Base-by-base conservation (phyloP, 208 protist species). In the Leishmania lainsoni region DNA sequence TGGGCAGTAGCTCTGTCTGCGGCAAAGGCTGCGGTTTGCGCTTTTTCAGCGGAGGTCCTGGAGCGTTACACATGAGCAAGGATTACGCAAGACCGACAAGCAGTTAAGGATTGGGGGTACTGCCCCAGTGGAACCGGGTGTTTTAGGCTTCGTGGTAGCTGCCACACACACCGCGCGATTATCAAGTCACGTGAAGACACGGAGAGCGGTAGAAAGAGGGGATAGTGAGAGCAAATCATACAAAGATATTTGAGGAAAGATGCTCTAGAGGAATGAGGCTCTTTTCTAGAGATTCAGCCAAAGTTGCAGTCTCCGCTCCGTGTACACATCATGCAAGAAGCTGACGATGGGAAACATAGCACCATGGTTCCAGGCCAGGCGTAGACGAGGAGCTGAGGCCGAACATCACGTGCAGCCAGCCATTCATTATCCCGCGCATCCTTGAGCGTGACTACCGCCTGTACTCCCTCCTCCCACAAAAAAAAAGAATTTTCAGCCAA, bases 41-140 rank as follows among this genome's bases (percentile, higher is more conserved):
- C 76, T 87, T 86, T 69, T 93, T 92, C 58, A 96, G 87, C 63
- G 93, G 93, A 8, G 87, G 88, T 17, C 92, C 91, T 8, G 91
- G 83, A 54, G 89, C 85, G 74, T 92, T 95, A 58, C 94, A 95
- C 92, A 94, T 95, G 79, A 59, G 9, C 6, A 6, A 48, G 3
- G 29, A 74, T 12, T 52, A 49, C 49, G 69, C 59, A 69, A 77
- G 65, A 83, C 5, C 8, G 42, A 45, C 69, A 71, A 3, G 6
- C 69, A 6, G 5, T 26, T 1, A 32, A 45, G 66, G 39, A 49
- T 3, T 29, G 9, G 59, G 39, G 17, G 17, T 5, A 12, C 12
- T 49, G 22, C 42, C 5, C 10, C 2, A n/a, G 20, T 14, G 6
- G 22, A 10, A 10, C 68, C 17, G 45, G 20, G 6, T n/a, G 14